A percentile compares a stretch with the other conserved stretches of the same genome.
phyloP scores from a whole-genome alignment of 1,284 basidiomycete genomes.

The Somion occarium region DNA sequence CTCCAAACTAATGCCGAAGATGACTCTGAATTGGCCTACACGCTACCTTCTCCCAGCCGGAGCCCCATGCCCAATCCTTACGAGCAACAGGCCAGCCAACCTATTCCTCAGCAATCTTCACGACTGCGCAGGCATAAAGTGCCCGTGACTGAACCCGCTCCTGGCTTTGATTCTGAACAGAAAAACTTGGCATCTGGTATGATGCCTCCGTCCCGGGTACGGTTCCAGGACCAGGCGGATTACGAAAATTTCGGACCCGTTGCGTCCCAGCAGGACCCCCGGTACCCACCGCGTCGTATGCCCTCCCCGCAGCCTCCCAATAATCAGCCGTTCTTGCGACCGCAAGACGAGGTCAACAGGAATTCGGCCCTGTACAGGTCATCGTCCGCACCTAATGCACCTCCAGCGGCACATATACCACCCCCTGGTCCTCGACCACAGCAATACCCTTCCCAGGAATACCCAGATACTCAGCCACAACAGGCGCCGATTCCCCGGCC shows the following conservation, averaged over 20 bases:
- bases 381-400: background rate
- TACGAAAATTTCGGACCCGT: background rate
- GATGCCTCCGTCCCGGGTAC: background rate
- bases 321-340: background rate
- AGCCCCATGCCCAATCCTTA: background rate
- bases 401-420: background rate
- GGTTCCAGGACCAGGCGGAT: background rate
- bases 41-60: background rate
- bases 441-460: background rate
- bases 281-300: background rate
- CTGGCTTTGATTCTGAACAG: too few species aligned
- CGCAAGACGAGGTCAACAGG: background rate
- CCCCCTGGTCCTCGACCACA: background rate
- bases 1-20: background rate
- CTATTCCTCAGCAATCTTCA: background rate
- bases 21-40: background rate
- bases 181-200: background rate
- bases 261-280: background rate
- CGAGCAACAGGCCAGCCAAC: background rate
- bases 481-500: conserved; percentile 14
- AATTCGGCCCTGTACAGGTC: background rate
- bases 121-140: background rate
- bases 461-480: background rate
- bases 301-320: background rate
- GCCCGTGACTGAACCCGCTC: background rate